Evolutionary conservation across 108 stramenopile species (phyloP).

Genomic region (Cyclotella atomus): DNA sequence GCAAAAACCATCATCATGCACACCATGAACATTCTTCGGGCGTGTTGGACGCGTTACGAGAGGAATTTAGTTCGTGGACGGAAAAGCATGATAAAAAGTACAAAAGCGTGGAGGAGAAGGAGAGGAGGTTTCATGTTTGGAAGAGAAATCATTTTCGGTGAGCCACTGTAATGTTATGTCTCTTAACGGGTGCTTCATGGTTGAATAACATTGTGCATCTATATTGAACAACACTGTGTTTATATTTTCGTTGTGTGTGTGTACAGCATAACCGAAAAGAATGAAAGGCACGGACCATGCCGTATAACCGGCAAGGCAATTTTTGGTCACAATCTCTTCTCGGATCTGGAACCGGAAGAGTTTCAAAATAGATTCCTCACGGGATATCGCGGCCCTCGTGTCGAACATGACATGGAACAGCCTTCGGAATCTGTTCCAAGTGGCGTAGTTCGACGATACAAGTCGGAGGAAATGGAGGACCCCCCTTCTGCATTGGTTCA

Average conservation of each 20-base stretch:
- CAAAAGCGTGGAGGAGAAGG: constrained; percentile 65
- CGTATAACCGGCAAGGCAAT: constrained; percentile 76
- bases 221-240: too few relatives aligned
- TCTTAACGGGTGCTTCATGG: too few relatives aligned
- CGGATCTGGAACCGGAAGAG: constrained; percentile 78
- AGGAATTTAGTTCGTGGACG: constrained; percentile 83
- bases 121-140: constrained; percentile 82
- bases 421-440: neutral
- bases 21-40: constrained; percentile 18
- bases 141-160: constrained; percentile 72
- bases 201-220: too few relatives aligned
- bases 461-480: constrained; percentile 10
- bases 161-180: too few relatives aligned
- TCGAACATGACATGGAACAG: constrained; percentile 32
- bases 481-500: constrained; percentile 22
- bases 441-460: neutral
- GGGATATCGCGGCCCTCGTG: constrained; percentile 69
- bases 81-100: constrained; percentile 65
- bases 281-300: constrained; percentile 77
- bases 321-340: constrained; percentile 82
- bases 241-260: neutral
- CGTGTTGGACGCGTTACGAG: constrained; percentile 43
- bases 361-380: constrained; percentile 76
- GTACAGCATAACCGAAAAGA: constrained; percentile 67
- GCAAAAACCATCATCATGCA: neutral